A percentile compares a stretch with the other conserved stretches of the same genome.
These are phyloP conservation scores for Saussurea involucrata DNA, from an alignment of 129 eudicot species.

Conservation along the genomic window DNA sequence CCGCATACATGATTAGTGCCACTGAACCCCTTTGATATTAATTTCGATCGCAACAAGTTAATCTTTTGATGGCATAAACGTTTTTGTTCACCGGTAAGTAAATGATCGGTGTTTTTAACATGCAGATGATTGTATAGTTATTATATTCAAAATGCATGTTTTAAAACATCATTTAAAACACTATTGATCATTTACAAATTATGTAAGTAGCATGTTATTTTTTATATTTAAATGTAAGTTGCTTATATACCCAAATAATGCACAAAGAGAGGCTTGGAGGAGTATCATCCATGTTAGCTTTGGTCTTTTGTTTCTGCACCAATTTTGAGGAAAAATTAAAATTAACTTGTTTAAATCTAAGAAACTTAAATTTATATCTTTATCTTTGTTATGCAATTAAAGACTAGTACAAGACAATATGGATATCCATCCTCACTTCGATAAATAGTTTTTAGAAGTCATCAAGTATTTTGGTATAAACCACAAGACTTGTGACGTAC, in stretches of 20 bases:
- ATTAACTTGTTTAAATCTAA: not conserved
- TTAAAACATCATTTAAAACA: not conserved
- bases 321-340: not conserved
- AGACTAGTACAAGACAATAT: not conserved
- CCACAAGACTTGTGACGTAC: no score
- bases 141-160: not conserved
- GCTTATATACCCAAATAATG: constrained; percentile 28
- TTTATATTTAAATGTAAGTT: not conserved
- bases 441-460: not conserved
- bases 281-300: constrained; percentile 40
- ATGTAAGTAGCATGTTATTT: not conserved
- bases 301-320: constrained; percentile 44
- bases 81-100: not conserved
- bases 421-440: not conserved
- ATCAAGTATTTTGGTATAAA: no score
- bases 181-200: not conserved
- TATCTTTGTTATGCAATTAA: not conserved
- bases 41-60: no score
- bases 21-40: constrained; percentile 4
- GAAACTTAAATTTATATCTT: not conserved
- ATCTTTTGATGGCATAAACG: not conserved
- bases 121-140: not conserved
- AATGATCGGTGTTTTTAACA: not conserved
- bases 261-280: constrained; percentile 31
- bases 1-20: constrained; percentile 26